Conservation (phyloP, 2,329 filamentous ascomycete species). For the Phyllosticta capitalensis region DNA sequence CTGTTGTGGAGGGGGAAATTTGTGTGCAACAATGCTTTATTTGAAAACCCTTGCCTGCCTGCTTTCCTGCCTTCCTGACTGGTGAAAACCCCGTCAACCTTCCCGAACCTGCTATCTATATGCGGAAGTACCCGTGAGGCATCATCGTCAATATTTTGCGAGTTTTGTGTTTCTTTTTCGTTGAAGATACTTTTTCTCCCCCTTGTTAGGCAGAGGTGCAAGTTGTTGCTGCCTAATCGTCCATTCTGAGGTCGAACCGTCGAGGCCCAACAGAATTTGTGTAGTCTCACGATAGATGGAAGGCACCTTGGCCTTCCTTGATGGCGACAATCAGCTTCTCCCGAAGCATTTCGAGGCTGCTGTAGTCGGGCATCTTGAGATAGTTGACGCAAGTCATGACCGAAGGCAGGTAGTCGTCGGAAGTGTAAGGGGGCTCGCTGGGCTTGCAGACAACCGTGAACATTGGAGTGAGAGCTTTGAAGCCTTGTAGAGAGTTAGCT, state of each 20-base stretch:
- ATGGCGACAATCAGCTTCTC: slow-evolving; percentile 77
- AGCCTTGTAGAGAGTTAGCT: slow-evolving; percentile 48
- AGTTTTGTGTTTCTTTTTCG: not conserved
- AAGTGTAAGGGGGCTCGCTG: slow-evolving; percentile 86
- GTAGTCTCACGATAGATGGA: slow-evolving; percentile 71
- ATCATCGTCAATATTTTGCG: not conserved
- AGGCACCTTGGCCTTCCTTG: slow-evolving; percentile 91
- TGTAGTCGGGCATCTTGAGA: slow-evolving; percentile 94
- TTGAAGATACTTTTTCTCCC: no score
- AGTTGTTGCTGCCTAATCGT: not conserved
- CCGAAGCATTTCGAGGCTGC: slow-evolving; percentile 62
- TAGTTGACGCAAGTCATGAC: slow-evolving; percentile 99
- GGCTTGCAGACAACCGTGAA: slow-evolving; percentile 99
- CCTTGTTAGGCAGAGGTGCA: not conserved
- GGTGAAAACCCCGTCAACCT: not conserved
- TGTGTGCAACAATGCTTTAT: not conserved
- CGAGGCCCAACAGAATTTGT: not conserved
- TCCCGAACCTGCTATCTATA: not conserved
- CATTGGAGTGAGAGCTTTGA: slow-evolving; percentile 94
- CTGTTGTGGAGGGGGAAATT: not conserved
- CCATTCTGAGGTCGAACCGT: not conserved
- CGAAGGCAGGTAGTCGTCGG: slow-evolving; percentile 96
- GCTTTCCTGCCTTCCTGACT: not conserved
- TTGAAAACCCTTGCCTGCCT: not conserved
- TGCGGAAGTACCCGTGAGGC: not conserved